phyloP scores from a whole-genome alignment of 129 eudicot genomes.

The Dittrichia graveolens region DNA sequence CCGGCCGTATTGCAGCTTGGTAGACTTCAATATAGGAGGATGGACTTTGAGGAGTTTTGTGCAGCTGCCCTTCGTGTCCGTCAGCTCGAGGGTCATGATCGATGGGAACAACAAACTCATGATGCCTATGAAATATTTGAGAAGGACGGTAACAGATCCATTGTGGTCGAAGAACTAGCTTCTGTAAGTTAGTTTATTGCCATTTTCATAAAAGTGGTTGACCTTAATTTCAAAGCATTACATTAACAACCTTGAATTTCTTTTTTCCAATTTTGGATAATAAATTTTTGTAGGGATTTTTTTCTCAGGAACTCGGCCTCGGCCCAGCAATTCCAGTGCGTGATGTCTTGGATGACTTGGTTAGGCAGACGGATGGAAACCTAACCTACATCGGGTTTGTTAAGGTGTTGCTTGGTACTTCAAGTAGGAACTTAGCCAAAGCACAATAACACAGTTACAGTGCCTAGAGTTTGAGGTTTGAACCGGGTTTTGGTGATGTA shows the following conservation, averaged over 20 bases:
- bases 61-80: constrained; percentile 41
- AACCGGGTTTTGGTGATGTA: constrained; percentile 34
- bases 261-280: not conserved
- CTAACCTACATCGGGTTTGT: constrained; percentile 37
- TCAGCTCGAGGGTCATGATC: constrained; percentile 37
- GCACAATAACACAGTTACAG: constrained; percentile 6
- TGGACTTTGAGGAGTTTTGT: constrained; percentile 45
- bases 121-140: constrained; percentile 38
- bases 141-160: constrained; percentile 37
- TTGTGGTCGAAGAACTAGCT: constrained; percentile 41
- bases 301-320: constrained; percentile 28
- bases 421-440: constrained; percentile 12
- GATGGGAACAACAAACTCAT: constrained; percentile 33
- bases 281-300: not conserved
- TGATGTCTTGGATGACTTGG: constrained; percentile 30
- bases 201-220: not conserved
- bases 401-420: constrained; percentile 34
- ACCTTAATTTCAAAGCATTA: not conserved
- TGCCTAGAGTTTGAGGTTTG: not conserved
- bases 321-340: constrained; percentile 33
- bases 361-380: constrained; percentile 36
- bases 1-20: constrained; percentile 26
- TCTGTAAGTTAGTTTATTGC: constrained; percentile 34
- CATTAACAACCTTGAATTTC: not conserved
- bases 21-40: constrained; percentile 33